Conservation (phyloP, 164 flowering plant species). For the Cinnamomum micranthum region DNA sequence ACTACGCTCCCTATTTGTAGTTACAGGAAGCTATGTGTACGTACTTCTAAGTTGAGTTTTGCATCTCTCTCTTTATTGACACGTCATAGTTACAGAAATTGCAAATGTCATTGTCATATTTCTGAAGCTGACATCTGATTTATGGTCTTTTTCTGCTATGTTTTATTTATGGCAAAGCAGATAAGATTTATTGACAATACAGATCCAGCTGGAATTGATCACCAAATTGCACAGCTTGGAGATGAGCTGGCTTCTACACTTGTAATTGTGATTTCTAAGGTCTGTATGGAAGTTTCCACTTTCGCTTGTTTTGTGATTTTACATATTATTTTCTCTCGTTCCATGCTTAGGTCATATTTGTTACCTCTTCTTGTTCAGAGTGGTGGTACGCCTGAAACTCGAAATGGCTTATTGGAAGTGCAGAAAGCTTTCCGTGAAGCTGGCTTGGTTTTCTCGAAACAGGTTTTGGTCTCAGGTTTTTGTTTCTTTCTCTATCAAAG, state of each 20-base stretch:
- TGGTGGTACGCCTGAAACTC: slow-evolving; percentile 98
- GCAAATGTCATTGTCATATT: not conserved
- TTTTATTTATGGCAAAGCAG: slow-evolving; percentile 30
- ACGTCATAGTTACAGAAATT: too few relatives aligned
- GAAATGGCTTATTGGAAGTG: slow-evolving; percentile 95
- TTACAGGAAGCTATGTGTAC: too few relatives aligned
- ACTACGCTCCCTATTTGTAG: too few relatives aligned
- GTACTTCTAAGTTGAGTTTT: too few relatives aligned
- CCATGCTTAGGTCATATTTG: not conserved
- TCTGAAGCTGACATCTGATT: not conserved
- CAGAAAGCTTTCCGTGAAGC: slow-evolving; percentile 99
- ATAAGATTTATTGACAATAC: slow-evolving; percentile 98
- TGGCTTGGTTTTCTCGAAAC: slow-evolving; percentile 93
- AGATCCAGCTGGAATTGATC: slow-evolving; percentile 99
- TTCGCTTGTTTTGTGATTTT: not conserved
- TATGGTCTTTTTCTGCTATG: slow-evolving; percentile 3
- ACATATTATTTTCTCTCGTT: not conserved
- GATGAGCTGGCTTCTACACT: slow-evolving; percentile 81
- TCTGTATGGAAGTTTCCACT: slow-evolving; percentile 11
- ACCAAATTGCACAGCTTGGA: slow-evolving; percentile 99
- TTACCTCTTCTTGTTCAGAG: slow-evolving; percentile 39
- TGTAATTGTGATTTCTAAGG: slow-evolving; percentile 96
- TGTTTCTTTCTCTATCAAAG: slow-evolving; percentile 29
- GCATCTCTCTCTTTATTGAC: too few relatives aligned
- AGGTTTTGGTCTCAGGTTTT: slow-evolving; percentile 87